phyloP scores from a whole-genome alignment of 129 eudicot genomes.

The Centaurea solstitialis region DNA sequence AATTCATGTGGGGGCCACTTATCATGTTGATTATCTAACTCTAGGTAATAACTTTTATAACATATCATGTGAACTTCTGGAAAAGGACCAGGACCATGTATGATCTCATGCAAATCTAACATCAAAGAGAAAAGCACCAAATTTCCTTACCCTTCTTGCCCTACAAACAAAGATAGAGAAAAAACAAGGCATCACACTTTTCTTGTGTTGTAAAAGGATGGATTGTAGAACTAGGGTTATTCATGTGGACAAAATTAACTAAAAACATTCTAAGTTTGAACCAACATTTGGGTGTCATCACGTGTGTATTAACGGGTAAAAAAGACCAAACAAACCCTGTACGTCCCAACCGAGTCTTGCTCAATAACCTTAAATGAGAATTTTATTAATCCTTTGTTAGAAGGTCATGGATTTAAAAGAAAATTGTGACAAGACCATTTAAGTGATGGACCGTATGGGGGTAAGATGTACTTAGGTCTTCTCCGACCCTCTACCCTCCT shows the following conservation, averaged over 20 bases:
- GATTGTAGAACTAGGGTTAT: not conserved
- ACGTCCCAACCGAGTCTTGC: too few relatives aligned
- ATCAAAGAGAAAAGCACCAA: slow-evolving; percentile 6
- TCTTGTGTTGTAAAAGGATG: not conserved
- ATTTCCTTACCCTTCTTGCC: not conserved
- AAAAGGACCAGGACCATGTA: slow-evolving; percentile 4
- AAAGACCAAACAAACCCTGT: too few relatives aligned
- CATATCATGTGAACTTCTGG: slow-evolving; percentile 33
- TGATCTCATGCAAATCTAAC: not conserved
- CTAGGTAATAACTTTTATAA: slow-evolving; percentile 9
- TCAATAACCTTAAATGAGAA: not conserved
- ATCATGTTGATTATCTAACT: not conserved
- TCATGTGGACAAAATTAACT: not conserved
- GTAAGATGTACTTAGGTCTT: too few relatives aligned
- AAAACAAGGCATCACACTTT: not conserved
- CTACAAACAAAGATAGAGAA: not conserved
- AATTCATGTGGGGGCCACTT: slow-evolving; percentile 25
- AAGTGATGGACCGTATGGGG: too few relatives aligned
- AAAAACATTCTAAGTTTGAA: not conserved
- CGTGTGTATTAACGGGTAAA: too few relatives aligned
- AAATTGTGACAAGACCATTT: too few relatives aligned
- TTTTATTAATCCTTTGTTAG: too few relatives aligned
- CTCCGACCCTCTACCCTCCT: too few relatives aligned
- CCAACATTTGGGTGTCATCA: not conserved
- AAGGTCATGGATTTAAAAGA: too few relatives aligned